Conservation (phyloP, 2,329 filamentous ascomycete genomes). For the Xylariaceae sp. region DNA sequence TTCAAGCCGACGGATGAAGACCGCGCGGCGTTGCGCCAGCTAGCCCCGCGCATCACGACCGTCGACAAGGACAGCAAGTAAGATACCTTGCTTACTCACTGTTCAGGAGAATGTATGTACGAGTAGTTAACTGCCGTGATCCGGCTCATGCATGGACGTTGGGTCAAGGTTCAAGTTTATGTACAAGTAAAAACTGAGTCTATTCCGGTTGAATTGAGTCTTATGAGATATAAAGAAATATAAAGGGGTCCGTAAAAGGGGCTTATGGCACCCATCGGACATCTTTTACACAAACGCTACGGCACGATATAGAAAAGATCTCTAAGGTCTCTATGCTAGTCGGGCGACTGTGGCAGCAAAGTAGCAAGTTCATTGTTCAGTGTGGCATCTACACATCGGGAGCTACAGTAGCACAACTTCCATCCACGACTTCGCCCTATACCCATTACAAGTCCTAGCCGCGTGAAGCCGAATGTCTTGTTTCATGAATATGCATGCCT, state of each 20-base stretch:
- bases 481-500: slow-evolving; percentile 27
- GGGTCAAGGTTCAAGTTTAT: no score
- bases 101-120: no score
- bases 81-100: no score
- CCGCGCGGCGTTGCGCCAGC: slow-evolving; percentile 57
- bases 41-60: slow-evolving; percentile 56
- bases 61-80: slow-evolving; percentile 43
- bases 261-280: no score
- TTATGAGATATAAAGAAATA: no score
- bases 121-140: no score
- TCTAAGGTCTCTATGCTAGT: no score
- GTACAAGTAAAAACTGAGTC: no score
- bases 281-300: background rate
- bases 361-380: slow-evolving; percentile 13
- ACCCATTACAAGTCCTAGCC: slow-evolving; percentile 17
- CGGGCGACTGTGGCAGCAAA: background rate
- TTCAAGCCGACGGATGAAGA: slow-evolving; percentile 69
- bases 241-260: no score
- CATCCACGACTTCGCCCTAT: slow-evolving; percentile 24
- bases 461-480: slow-evolving; percentile 26
- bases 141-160: no score
- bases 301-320: no score
- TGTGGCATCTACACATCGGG: slow-evolving; percentile 22
- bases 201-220: no score
- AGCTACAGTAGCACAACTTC: slow-evolving; percentile 19